Evolutionary conservation across 225 moss, liverwort and hornwort genomes (phyloP).

Genomic region (Sphagnum contortum): DNA sequence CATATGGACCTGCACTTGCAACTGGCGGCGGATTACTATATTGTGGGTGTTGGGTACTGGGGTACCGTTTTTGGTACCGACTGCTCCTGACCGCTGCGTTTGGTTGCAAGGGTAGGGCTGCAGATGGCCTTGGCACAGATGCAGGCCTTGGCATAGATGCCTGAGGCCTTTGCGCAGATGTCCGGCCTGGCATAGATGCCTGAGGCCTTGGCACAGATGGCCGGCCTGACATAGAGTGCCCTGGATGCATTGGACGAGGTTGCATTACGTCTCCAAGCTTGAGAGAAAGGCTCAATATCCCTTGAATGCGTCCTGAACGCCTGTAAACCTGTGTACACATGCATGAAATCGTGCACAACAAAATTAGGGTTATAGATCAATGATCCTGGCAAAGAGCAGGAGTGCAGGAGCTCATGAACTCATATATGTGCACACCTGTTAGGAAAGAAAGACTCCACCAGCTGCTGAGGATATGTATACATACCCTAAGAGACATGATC

Average conservation of each 20-base stretch:
- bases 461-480: background rate
- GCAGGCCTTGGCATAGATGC: no score
- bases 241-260: background rate
- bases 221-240: no score
- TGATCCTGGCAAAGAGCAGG: background rate
- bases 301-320: slow-evolving; percentile 53
- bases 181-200: no score
- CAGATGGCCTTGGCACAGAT: background rate
- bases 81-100: slow-evolving; percentile 8
- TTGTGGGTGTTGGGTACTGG: slow-evolving; percentile 23
- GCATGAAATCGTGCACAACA: no score
- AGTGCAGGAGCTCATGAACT: no score
- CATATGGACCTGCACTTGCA: no score
- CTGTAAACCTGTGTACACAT: slow-evolving; percentile 36
- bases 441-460: background rate
- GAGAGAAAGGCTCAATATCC: slow-evolving; percentile 43
- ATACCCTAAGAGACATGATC: slow-evolving; percentile 10
- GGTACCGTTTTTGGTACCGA: background rate
- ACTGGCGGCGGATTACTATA: no score
- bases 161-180: no score
- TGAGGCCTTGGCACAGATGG: no score
- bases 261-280: slow-evolving; percentile 40
- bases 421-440: background rate
- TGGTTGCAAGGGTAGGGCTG: background rate
- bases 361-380: no score